Base-by-base conservation (phyloP, 2,329 filamentous ascomycete genomes). In the Microcera coccophila region DNA sequence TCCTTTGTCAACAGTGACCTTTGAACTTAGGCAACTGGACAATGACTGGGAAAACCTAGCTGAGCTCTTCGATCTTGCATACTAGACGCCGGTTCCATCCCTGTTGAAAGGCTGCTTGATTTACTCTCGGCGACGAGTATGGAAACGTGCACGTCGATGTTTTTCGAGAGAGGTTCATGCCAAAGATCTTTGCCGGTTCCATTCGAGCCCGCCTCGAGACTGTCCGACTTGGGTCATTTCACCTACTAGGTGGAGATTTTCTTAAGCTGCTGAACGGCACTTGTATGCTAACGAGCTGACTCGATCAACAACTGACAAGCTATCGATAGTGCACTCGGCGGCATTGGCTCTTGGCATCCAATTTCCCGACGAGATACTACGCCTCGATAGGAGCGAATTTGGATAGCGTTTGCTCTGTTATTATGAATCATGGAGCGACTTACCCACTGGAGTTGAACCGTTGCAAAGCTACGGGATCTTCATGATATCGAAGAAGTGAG, bases 321-420 rank as follows among this genome's bases (percentile, higher is more conserved):
- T 59, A 2, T 62, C 59, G 0, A 38, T 62, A 0, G 9, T 62
- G 2, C 60, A 62, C 12, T 61, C 60, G 0, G 39, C 17, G 1
- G 59, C 57, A 1, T 10, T 62, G 10, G 46, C 45, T 0, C 9
- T 61, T 5, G 26, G 57, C 1, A 53, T 50, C 2, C 45, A 53
- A 1, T 53, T 48, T 21, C 44, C 58, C 0, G 50, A 60, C 5
- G 42, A 51, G 1, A 8, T 44, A 1, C n/a, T n/a, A 2, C 56
- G 2, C 43, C 42, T 1, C 41, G 29, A 3, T 16, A n/a, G n/a
- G n/a, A n/a, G n/a, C n/a, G n/a, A n/a, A n/a, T n/a, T n/a, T n/a
- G n/a, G n/a, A n/a, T n/a, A n/a, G n/a, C n/a, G n/a, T n/a, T n/a
- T n/a, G n/a, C n/a, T n/a, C n/a, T n/a, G n/a, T n/a, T n/a, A n/a